Base-by-base conservation (phyloP, 2,329 filamentous ascomycete genomes). In the Trichoderma breve region DNA sequence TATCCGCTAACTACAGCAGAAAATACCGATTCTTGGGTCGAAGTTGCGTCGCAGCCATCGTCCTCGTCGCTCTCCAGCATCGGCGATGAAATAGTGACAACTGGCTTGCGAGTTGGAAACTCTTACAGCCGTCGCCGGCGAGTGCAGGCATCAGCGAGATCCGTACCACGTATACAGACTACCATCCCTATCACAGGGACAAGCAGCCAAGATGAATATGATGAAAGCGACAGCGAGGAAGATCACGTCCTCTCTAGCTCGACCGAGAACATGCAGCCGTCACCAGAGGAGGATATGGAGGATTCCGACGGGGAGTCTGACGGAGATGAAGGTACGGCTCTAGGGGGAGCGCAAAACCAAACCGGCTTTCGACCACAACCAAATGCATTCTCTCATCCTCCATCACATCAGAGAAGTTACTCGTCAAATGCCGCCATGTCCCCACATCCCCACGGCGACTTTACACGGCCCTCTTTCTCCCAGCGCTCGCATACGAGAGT, bases 141-240 rank as follows among this genome's bases (percentile, higher is more conserved):
- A 60, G 74, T 80, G 61, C 81, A 80, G 36, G 74, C 76, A 14
- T 75, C 80, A 11, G 74, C 78, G 26, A 77, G 80, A 71, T 80
- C 80, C 4, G 74, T 82, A 21, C 78, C 78, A 26, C 83, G 82
- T 69, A 82, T 84, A 71, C 82, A 83, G 58, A 82, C 83, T 28
- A 80, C 82, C 34, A 78, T 83, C 47, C 83, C 83, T 26, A 78
- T 81, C 68, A 82, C 83, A 70, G 84, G 83, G 61, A 84, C 86
- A 36, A 97, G 94, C 81, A 97, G 95, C 78, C 94, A 97, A 80
- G 95, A 97, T 76, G 95, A 97, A 83, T 97, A 97, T 77, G 94
- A 97, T 39, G 94, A 97, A 84, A 97, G 92, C 74, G 94, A 97
- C 80, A 97, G 89, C 81, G 95, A 97, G 74, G 94, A 94, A 55